A percentile compares a stretch with the other conserved stretches of the same genome.
These are phyloP conservation scores for Tremella yokohamensis DNA, from an alignment of 768 basidiomycete genomes.

Conservation along the genomic window DNA sequence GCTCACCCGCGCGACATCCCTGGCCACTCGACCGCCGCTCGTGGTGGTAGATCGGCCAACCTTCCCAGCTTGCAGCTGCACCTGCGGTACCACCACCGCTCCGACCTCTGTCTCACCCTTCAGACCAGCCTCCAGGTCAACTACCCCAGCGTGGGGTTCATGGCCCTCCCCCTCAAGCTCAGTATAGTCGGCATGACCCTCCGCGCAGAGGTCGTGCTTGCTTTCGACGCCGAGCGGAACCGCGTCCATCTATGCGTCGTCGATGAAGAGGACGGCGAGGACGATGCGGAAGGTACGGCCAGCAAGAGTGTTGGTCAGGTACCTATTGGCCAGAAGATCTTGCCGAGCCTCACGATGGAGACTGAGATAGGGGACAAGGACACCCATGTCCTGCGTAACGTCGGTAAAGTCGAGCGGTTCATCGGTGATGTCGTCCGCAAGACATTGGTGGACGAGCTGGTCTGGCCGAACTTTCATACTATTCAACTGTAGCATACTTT, in stretches of 20 bases:
- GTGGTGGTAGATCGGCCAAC: slow-evolving; percentile 28
- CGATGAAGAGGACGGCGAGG: slow-evolving; percentile 58
- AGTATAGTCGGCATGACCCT: slow-evolving; percentile 86
- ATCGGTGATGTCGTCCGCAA: slow-evolving; percentile 97
- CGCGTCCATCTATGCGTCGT: slow-evolving; percentile 84
- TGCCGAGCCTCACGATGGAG: slow-evolving; percentile 86
- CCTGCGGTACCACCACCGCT: slow-evolving; percentile 76
- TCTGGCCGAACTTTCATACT: slow-evolving; percentile 95
- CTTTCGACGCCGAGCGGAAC: slow-evolving; percentile 77
- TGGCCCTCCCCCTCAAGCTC: slow-evolving; percentile 92
- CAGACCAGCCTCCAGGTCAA: slow-evolving; percentile 93
- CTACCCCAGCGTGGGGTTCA: slow-evolving; percentile 92
- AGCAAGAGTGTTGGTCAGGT: slow-evolving; percentile 1
- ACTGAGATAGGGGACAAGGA: slow-evolving; percentile 91
- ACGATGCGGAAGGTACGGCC: not conserved
- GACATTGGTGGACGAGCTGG: slow-evolving; percentile 90
- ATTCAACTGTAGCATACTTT: slow-evolving; percentile 41
- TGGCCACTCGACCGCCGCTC: slow-evolving; percentile 23
- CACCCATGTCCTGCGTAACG: slow-evolving; percentile 78
- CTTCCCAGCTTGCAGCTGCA: slow-evolving; percentile 78
- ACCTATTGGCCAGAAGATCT: slow-evolving; percentile 62
- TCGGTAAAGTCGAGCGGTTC: slow-evolving; percentile 86
- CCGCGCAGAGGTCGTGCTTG: slow-evolving; percentile 79
- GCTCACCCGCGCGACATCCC: slow-evolving; percentile 20
- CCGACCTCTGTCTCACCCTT: slow-evolving; percentile 81